Evolutionary conservation across 495 filamentous ascomycete species (phyloP).

Genomic region (Xylaria curta): DNA sequence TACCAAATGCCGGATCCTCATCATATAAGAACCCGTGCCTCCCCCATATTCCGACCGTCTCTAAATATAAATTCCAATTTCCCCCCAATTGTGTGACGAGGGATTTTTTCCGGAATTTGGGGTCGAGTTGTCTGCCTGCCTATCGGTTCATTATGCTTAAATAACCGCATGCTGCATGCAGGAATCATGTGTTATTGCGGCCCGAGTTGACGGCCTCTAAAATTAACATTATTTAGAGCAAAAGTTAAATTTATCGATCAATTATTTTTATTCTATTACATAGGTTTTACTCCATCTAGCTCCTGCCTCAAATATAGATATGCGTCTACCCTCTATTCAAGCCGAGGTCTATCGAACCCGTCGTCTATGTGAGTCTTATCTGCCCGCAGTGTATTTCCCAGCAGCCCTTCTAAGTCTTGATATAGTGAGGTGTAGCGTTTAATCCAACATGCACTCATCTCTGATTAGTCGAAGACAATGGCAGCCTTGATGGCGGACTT

Average conservation of each 20-base stretch:
- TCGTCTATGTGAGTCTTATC: slow-evolving; percentile 18
- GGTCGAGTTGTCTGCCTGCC: not conserved
- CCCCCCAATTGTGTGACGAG: not conserved
- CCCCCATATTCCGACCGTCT: slow-evolving; percentile 1
- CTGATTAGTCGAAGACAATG: slow-evolving; percentile 66
- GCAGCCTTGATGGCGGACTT: slow-evolving; percentile 76
- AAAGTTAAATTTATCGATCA: not conserved
- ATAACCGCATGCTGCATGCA: slow-evolving; percentile 1
- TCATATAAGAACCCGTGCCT: slow-evolving; percentile 28
- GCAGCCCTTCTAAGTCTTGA: not conserved
- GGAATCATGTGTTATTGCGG: slow-evolving; percentile 2
- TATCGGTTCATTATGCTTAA: slow-evolving; percentile 4
- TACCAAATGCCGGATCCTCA: slow-evolving; percentile 31
- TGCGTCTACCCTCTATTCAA: slow-evolving; percentile 2
- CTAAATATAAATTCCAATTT: not conserved
- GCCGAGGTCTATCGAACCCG: not conserved
- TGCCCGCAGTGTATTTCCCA: not conserved
- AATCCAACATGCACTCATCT: not conserved
- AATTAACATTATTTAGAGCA: not conserved
- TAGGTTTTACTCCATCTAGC: not conserved
- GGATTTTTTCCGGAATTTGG: not conserved
- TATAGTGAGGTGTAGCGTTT: not conserved
- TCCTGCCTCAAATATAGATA: not conserved
- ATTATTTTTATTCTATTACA: not conserved
- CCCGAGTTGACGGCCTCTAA: not conserved